Conservation (phyloP, 2,329 filamentous ascomycete genomes). For the Aspergillus transmontanensis region DNA sequence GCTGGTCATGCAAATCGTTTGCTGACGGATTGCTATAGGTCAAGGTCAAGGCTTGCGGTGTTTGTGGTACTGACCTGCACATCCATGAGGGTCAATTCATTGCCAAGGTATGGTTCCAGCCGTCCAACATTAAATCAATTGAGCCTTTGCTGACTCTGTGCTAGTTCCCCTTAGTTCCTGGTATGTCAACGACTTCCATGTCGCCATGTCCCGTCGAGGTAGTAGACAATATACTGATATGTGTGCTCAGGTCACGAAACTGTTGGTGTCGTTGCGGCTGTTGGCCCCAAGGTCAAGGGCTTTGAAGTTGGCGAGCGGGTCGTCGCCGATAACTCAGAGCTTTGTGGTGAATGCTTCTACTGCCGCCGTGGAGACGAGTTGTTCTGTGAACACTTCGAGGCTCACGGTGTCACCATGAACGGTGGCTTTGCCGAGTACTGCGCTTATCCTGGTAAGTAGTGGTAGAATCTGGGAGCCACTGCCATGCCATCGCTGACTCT, state of each 20-base stretch:
- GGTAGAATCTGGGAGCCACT: not conserved
- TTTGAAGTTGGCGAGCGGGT: constrained; percentile 67
- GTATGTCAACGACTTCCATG: constrained; percentile 8
- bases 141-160: constrained; percentile 7
- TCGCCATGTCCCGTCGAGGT: constrained; percentile 7
- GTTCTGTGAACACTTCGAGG: constrained; percentile 70
- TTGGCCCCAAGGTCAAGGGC: constrained; percentile 61
- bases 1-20: not conserved
- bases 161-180: constrained; percentile 66
- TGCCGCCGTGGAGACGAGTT: constrained; percentile 69
- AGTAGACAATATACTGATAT: not conserved
- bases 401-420: constrained; percentile 61
- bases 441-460: constrained; percentile 47
- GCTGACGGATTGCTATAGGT: constrained; percentile 41
- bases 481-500: constrained; percentile 14
- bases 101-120: constrained; percentile 48
- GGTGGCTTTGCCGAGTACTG: constrained; percentile 75
- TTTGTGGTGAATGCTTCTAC: constrained; percentile 74
- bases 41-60: constrained; percentile 69
- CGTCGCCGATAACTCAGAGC: constrained; percentile 57
- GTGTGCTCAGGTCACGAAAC: constrained; percentile 62
- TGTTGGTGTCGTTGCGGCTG: constrained; percentile 63
- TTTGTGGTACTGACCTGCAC: constrained; percentile 59
- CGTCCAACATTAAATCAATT: not conserved
- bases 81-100: constrained; percentile 69